Evolutionary conservation across 2,329 filamentous ascomycete species (phyloP), one percentile per base, ranked within the genome.

Genomic region (Pezicula rhizophila): DNA sequence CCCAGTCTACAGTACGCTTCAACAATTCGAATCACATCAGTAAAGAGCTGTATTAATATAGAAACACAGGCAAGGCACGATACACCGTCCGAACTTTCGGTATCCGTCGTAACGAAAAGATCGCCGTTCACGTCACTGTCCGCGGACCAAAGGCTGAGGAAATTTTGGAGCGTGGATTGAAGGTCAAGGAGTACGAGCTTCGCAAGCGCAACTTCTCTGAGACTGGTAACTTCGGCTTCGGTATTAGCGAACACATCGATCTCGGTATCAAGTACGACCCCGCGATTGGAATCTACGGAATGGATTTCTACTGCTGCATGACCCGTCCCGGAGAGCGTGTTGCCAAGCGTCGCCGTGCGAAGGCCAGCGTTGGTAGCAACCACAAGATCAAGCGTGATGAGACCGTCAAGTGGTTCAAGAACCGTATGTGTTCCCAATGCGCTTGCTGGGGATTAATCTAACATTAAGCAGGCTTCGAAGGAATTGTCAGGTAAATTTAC

Each of bases 301-400:
- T 99, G 93, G 93, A 99, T 80, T 99, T 99, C 80, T 99, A 96
- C 87, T 91, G 86, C 88, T 97, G 92, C 89, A 99, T 99, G 80
- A 96, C 90, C 80, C 91, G 93, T 69, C 93, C 92, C 68, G 93
- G 93, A 79, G 91, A 96, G 84, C 91, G 93, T 73, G 89, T 99
- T 71, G 87, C 89, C 73, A 92, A 90, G 80, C 90, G 93, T 70
- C 87, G 92, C 73, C 89, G 92, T 69, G 84, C 79, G 78, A 87
- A 95, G 84, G 79, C 83, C 79, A 81, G 75, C 68, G 85, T 99
- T 70, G 93, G 93, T 70, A 71, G 87, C 69, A 80, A 75, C 75
- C 93, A 99, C 87, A 83, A 84, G 70, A 96, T 99, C 84, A 89
- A 83, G 84, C 87, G 90, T 70, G 76, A 82, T 60, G 93, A 99